These are phyloP conservation scores for Globisporangium spiculum DNA, from an alignment of 352 stramenopile species.

Conservation along the genomic window DNA sequence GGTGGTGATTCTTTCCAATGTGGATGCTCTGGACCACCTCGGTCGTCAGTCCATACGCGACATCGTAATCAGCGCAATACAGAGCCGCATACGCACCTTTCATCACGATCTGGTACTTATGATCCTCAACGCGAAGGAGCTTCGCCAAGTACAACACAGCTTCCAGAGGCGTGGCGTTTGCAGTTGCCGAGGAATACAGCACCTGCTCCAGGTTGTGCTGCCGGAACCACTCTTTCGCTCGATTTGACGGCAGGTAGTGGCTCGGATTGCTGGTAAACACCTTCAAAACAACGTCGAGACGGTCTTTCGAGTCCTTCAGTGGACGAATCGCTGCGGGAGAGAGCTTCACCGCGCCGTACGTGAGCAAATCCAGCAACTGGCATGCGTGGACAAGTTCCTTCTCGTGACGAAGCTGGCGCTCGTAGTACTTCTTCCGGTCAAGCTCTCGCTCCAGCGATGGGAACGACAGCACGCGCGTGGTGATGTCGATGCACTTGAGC, in stretches of 20 bases:
- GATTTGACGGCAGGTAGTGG: constrained; percentile 51
- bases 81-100: constrained; percentile 67
- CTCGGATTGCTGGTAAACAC: constrained; percentile 65
- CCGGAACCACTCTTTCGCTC: constrained; percentile 44
- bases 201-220: constrained; percentile 18
- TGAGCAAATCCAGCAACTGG: constrained; percentile 55
- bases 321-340: constrained; percentile 28
- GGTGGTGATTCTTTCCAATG: not conserved
- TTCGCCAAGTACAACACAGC: constrained; percentile 50
- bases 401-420: constrained; percentile 28
- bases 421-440: constrained; percentile 25
- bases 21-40: constrained; percentile 32
- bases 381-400: constrained; percentile 37
- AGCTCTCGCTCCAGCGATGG: constrained; percentile 28
- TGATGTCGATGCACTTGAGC: constrained; percentile 32
- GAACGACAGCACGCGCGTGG: constrained; percentile 31
- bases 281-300: constrained; percentile 42
- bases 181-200: not conserved
- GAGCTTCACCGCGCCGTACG: constrained; percentile 50
- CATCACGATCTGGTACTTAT: constrained; percentile 48
- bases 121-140: constrained; percentile 39
- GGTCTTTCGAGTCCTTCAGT: constrained; percentile 17
- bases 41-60: constrained; percentile 45
- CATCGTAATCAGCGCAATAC: constrained; percentile 66
- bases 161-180: constrained; percentile 25